Base-by-base conservation (phyloP, 2,329 filamentous ascomycete species). In the Akanthomyces lecanii region DNA sequence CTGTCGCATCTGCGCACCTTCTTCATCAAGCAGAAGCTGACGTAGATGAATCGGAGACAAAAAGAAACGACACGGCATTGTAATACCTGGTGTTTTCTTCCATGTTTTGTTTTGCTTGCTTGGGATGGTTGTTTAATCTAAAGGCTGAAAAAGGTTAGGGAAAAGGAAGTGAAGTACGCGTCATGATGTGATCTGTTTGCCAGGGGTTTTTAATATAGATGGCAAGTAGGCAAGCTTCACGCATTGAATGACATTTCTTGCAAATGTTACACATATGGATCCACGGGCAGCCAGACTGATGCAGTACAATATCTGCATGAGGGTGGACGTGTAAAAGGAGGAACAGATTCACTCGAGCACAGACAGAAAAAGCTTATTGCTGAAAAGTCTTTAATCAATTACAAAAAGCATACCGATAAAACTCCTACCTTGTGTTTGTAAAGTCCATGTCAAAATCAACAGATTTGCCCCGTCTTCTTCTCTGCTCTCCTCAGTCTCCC, bases 21-120 rank as follows among this genome's bases (percentile, higher is more conserved):
- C 85, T 99, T 99, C 82, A 99, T 99, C 82, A 99, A 99, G 85
- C 94, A 98, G 82, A 99, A 99, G 85, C 87, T 99, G 75, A 98
- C 95, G 65, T 99, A 86, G 78, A 10, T 8, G 6, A 54, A 11
- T 21, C 12, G 38, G 50, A 48, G 14, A 40, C 10, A 44, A 48
- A 21, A 10, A 54, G 14, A 10, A 36, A 18, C 21, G 21, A 21
- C 33, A n/a, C 42, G 47, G 45, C 36, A 51, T 59, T 61, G 48
- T 61, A 53, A 42, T 44, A 53, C 38, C 52, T 52, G 36, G 36
- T 52, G 45, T 52, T 53, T 50, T 45, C 5, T 28, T 52, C 25
- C 16, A 45, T 23, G 23, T 52, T 53, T 53, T 38, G 40, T 18
- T 60, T 44, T 30, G 47, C 47, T 61, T 61, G 58, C 58, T 61